Evolutionary conservation across 331 rosid species (phyloP), one percentile per base, ranked within the genome.

Genomic region (Pyrus hybrid): DNA sequence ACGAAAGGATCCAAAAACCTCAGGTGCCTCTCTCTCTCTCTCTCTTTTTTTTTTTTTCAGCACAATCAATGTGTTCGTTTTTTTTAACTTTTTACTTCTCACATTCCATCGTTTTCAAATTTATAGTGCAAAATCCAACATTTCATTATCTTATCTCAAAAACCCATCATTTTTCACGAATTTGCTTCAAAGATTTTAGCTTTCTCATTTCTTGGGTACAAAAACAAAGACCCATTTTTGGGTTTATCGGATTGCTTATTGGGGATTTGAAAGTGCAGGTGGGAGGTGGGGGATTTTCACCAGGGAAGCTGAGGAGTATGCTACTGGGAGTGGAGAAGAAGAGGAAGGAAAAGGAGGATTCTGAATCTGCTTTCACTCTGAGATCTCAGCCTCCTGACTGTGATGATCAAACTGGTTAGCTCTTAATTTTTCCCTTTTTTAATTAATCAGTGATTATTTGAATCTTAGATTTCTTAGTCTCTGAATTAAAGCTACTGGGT

Each of bases 1-100:
- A 93, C 73, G 93, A 91, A 82, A 86, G 96, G 94, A 93, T 93
- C 90, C 96, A 86, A 76, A 93, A 93, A 84, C 92, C 97, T 80
- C 97, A 87, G 98, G 94, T 93, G 76, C 45, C 45, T 37, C 45
- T 64, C n/a, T 30, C n/a, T 5, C 45, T 37, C 45, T 37, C 45
- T 26, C 45, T 33, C 51, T 30, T 35, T 21, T 62, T 4, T 11
- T 18, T 29, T 66, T 51, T 65, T 76, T 62, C 14, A 29, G 70
- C 7, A 9, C n/a, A n/a, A n/a, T n/a, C 73, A 58, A 30, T 75
- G 81, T 43, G 64, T 26, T 22, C 41, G 33, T 16, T 53, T 47
- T 16, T 65, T 37, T 18, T 7, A 3, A 54, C 60, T 54, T 21
- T 21, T 54, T 11, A 41, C 60, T 54, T 20, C 23, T 65, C 64